Conservation (phyloP, 495 filamentous ascomycete genomes). For the Aspergillus funiculosus region DNA sequence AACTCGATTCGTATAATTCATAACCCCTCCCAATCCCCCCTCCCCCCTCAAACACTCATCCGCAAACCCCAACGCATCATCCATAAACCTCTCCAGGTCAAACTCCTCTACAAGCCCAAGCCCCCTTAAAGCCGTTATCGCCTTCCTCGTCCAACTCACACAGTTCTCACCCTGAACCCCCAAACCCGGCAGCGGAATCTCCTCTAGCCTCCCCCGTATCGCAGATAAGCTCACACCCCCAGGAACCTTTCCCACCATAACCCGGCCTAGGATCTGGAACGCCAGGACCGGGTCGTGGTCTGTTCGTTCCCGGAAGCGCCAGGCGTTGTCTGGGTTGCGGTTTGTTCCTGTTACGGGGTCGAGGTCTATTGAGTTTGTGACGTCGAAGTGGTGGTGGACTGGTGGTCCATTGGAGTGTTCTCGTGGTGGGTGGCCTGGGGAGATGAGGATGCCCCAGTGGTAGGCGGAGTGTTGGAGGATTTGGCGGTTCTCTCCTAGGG, state of each 20-base stretch:
- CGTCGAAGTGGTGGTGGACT: conserved; percentile 14
- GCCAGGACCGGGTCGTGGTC: conserved; percentile 5
- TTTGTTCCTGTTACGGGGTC: conserved; percentile 7
- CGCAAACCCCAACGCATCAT: conserved; percentile 14
- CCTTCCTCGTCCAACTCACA: conserved; percentile 17
- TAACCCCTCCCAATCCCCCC: not conserved
- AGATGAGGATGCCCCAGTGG: conserved; percentile 20
- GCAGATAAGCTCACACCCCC: not conserved
- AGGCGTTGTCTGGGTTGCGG: conserved; percentile 9
- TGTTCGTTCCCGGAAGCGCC: conserved; percentile 14
- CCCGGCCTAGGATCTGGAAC: conserved; percentile 8
- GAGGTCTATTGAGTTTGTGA: conserved; percentile 13
- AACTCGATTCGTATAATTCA: conserved; percentile 1
- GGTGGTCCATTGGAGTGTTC: too few relatives aligned
- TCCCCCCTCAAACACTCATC: conserved; percentile 4
- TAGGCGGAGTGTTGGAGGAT: conserved; percentile 14
- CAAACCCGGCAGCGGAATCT: conserved; percentile 9
- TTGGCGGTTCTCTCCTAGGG: conserved; percentile 13
- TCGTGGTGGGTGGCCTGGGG: not conserved
- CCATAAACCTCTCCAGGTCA: conserved; percentile 14
- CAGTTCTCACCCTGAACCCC: conserved; percentile 9
- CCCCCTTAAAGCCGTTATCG: conserved; percentile 5
- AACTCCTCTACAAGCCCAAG: conserved; percentile 8
- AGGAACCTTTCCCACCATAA: conserved; percentile 20
- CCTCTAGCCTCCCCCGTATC: not conserved